Evolutionary conservation across 1,284 basidiomycete species (phyloP), one percentile per base, ranked within the genome.

Genomic region (Tylopilus orsonianus): DNA sequence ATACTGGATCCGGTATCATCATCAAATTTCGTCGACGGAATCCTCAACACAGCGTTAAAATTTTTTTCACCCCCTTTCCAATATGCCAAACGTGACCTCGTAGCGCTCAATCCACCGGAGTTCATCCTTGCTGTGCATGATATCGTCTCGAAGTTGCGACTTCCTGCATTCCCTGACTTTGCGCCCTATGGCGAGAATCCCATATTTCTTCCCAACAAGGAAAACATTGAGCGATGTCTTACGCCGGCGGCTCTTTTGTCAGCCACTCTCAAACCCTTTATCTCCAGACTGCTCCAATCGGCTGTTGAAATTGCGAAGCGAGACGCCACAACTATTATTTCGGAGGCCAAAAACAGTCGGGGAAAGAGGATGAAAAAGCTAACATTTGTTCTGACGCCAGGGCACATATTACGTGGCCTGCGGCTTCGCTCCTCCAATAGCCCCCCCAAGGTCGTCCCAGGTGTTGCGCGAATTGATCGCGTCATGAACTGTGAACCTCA

Each of bases 331-430:
- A 54, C 58, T n/a, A 30, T 54, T 38, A 48, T 38, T 14, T 34
- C 49, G 10, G 51, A 22, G 13, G 30, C 44, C 2, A 62, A 60
- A 50, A 36, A 32, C 6, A 42, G 48, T 27, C 60, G 56, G n/a
- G 44, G 54, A 34, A 65, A 54, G 46, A 65, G 50, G 47, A 41
- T 14, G 46, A 69, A 61, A 16, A 69, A 65, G 46, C 14, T 67
- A 9, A 50, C 59, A 4, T 56, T 60, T n/a, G 41, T 69, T 44
- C 56, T 73, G 40, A 70, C 72, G 1, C 72, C 71, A 5, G 58
- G 64, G 23, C 72, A 73, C 45, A 49, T 73, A 38, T 48, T 69
- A 34, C 63, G 68, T 16, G 72, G 73, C 9, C 53, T 73, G 26
- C 53, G 44, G 24, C 48, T 53, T 7, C 54, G 49, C 39, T 3